Evolutionary conservation across 176 grass and related monocot species (phyloP), one percentile per base, ranked within the genome.

Genomic region (Chrysopogon serrulatus): DNA sequence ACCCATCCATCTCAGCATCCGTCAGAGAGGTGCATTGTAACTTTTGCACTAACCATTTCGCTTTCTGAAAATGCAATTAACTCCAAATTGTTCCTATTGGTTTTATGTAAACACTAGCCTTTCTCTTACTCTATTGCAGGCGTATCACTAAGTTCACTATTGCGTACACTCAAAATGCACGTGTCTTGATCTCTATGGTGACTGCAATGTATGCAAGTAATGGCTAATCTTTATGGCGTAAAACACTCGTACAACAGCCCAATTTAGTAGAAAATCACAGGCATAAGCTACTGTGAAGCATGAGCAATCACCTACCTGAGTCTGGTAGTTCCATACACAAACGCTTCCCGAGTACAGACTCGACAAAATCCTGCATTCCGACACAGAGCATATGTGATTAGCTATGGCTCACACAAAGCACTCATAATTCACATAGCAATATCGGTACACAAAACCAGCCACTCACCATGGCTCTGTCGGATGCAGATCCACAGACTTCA

Each of bases 401-500:
- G 32, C n/a, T 24, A 74, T 9, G 8, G 48, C 14, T 80, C 26
- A 23, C 6, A 15, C 7, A 2, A 71, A 86, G 78, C 54, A 57
- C 16, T 57, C 2, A 27, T 7, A 45, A 65, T 26, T 49, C 45
- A 30, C 42, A 35, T 19, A 68, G 65, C 35, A 74, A 44, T 62
- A n/a, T 44, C 18, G 10, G 72, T 24, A 13, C 33, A 59, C 41
- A 9, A 4, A 82, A 64, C 12, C 42, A 59, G 54, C 0, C 63
- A 71, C 78, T 90, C 76, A 98, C 96, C 96, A 98, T 98, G 96
- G 96, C 77, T 98, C 96, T 0, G 93, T 92, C 33, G 96, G 96
- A 75, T 98, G 96, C 63, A 98, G 91, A 98, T 98, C 96, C 80
- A 93, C 96, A 21, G 96, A 98, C 84, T 98, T 98, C 17, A 98